Evolutionary conservation across 192 early-diverging fungal species (phyloP), one percentile per base, ranked within the genome.

Genomic region (Lunasporangiospora selenospora): DNA sequence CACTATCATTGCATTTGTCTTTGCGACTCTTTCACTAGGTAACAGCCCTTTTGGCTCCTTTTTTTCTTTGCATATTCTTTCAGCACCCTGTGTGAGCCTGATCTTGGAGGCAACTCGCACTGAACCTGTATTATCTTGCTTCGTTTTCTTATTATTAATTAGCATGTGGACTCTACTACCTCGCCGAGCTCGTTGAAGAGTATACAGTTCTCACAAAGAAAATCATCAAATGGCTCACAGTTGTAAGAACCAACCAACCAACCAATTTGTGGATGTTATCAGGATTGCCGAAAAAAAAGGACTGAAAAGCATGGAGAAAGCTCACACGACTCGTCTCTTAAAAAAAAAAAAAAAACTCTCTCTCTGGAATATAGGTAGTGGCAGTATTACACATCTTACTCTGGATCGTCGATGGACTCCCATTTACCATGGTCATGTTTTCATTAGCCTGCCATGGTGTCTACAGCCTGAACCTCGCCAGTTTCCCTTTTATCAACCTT

Each of bases 121-220:
- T n/a, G n/a, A n/a, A n/a, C n/a, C n/a, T n/a, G n/a, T n/a, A n/a
- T n/a, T n/a, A n/a, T n/a, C n/a, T n/a, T n/a, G n/a, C n/a, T n/a
- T n/a, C n/a, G n/a, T n/a, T n/a, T n/a, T n/a, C n/a, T n/a, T n/a
- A n/a, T n/a, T n/a, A n/a, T n/a, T 16, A 5, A 56, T 33, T 58
- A 94, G 93, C 91, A 21, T 91, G 90, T 70, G 92, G 92, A 9
- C 81, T 95, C 31, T 95, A 95, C 65, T 94, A 94, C 55, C 78
- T 93, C 38, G 64, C 69, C 29, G 67, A 73, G 16, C 57, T 83
- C 58, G 82, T 87, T 1, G 83, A 92, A 79, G 92, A 95, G 79
- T 88, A 95, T 80, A 90, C 93, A 6, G 90, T 93, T 4, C 50
- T 85, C 24, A 88, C 91, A 4, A 90, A 84, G 75, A 86, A 85